Conservation (phyloP, 331 rosid genomes). For the Dryas integrifolia region DNA sequence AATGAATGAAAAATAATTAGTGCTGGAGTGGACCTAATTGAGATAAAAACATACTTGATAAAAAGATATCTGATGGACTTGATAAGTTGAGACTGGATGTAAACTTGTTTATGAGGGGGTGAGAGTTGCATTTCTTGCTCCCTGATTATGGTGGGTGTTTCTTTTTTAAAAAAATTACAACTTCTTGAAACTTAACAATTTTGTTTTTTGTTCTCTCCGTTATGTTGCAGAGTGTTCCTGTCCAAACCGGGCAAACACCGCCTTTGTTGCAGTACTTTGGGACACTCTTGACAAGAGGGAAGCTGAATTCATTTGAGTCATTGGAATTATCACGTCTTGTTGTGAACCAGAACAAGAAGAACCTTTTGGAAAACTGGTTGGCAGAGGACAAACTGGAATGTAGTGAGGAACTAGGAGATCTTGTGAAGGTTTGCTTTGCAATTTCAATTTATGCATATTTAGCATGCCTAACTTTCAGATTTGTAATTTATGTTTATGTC, state of each 20-base stretch:
- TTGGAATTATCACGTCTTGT: conserved; percentile 81
- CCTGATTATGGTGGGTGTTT: not conserved
- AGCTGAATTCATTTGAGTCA: conserved; percentile 84
- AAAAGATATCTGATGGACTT: not conserved
- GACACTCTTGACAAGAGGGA: conserved; percentile 76
- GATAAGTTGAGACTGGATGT: conserved; percentile 3
- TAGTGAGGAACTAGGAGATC: conserved; percentile 90
- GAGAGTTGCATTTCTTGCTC: not conserved
- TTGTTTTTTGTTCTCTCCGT: conserved; percentile 5
- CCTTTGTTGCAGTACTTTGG: conserved; percentile 90
- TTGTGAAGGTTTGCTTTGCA: conserved; percentile 67
- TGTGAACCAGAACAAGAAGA: conserved; percentile 86
- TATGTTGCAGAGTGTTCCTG: conserved; percentile 78
- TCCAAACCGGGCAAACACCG: conserved; percentile 93
- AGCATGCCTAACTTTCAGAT: not conserved
- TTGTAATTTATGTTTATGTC: not conserved
- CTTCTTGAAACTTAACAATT: conserved; percentile 13
- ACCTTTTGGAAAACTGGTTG: conserved; percentile 84
- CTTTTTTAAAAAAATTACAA: not conserved
- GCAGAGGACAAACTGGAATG: conserved; percentile 95
- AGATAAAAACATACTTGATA: not conserved
- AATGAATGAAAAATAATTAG: not conserved
- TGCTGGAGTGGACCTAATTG: not conserved
- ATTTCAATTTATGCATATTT: not conserved
- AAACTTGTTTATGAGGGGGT: not conserved